Evolutionary conservation across 306 rosid species (phyloP), one percentile per base, ranked within the genome.

Genomic region (Rosa multiflora): DNA sequence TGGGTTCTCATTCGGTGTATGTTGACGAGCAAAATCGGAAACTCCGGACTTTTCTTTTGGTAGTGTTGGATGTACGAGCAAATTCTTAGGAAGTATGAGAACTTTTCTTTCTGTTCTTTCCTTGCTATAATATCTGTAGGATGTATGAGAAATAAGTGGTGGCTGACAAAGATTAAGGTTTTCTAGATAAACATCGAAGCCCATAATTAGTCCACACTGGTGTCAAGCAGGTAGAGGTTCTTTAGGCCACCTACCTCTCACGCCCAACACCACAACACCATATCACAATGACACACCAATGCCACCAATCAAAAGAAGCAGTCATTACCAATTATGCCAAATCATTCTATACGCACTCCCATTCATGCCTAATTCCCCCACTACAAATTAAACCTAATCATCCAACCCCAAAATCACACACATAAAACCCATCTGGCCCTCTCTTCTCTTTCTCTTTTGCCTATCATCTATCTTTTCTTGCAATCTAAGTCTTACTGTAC

Each of bases 291-390:
- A 63, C 43, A 53, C 23, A 55, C 10, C 59, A 39, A 52, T n/a
- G 23, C 13, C 48, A 39, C 26, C n/a, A 18, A 67, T 5, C 29
- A 29, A 32, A 76, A 79, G 69, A 76, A 87, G 78, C 37, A 80
- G 82, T 87, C 80, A 90, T 86, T 87, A 70, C 89, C 71, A 80
- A 90, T 90, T 80, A 92, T 90, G 66, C 55, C 43, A 64, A 63
- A 79, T 85, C 84, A 86, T 80, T 79, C 10, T 12, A 76, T n/a
- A 56, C 44, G 53, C 46, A 62, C 73, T 67, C 80, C 78, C 80
- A 80, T 83, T 47, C 75, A 75, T 44, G 80, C 71, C 75, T 72
- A 80, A 81, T 74, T 15, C 51, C 62, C 86, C 86, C 80, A 77
- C 88, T 79, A 79, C 79, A 78, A n/a, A n/a, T 56, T 15, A 67